These are phyloP conservation scores for Sphaerulina musiva DNA, from an alignment of 2,329 filamentous ascomycete genomes.

Conservation along the genomic window DNA sequence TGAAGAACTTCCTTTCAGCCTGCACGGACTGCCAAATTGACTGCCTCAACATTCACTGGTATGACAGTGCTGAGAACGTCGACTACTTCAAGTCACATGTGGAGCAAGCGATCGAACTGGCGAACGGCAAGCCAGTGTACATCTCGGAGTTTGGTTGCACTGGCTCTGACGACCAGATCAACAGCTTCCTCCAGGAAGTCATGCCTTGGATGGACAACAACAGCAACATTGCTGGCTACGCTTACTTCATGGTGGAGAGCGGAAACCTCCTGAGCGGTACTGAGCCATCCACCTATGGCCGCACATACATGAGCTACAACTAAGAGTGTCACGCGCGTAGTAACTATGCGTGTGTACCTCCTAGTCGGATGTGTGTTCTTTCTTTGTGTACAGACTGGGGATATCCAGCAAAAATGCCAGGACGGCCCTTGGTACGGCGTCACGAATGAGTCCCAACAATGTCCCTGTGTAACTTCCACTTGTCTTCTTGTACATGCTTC, in stretches of 20 bases:
- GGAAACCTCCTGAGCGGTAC: constrained; percentile 32
- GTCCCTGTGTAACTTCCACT: not conserved
- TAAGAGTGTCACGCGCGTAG: not conserved
- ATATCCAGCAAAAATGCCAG: not conserved
- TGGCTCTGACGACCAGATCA: constrained; percentile 39
- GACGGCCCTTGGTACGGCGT: not conserved
- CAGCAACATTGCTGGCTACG: constrained; percentile 37
- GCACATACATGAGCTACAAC: constrained; percentile 27
- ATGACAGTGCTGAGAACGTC: constrained; percentile 45
- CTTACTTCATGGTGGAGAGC: constrained; percentile 32
- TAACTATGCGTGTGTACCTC: not conserved
- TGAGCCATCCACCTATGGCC: constrained; percentile 28
- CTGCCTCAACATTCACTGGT: constrained; percentile 61
- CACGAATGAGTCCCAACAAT: constrained; percentile 4
- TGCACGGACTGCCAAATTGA: constrained; percentile 46
- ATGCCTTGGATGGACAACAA: constrained; percentile 43
- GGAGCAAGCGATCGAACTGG: constrained; percentile 35
- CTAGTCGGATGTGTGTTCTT: not conserved
- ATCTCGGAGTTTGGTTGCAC: constrained; percentile 59
- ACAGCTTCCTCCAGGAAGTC: constrained; percentile 47
- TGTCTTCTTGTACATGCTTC: constrained; percentile 13
- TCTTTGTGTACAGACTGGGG: not conserved
- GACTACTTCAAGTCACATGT: constrained; percentile 53
- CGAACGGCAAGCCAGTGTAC: constrained; percentile 45
- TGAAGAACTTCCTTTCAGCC: constrained; percentile 47